phyloP scores from a whole-genome alignment of 768 basidiomycete species.

The Leccinellum rugosiceps region DNA sequence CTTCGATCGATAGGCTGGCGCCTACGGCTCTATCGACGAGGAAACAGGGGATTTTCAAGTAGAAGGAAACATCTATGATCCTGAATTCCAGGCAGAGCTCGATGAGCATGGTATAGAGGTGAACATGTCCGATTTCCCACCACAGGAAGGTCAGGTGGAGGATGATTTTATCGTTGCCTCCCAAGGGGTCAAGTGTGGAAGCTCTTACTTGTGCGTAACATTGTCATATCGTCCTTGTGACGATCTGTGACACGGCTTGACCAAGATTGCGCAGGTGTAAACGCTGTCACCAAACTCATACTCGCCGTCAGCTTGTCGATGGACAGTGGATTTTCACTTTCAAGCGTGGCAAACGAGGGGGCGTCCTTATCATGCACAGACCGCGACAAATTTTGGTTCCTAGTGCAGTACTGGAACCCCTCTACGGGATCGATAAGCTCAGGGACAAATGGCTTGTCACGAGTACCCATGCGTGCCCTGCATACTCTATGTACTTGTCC shows the following conservation, averaged over 20 bases:
- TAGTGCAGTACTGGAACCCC: conserved; percentile 20
- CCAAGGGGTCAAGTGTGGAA: conserved; percentile 6
- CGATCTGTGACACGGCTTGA: background rate
- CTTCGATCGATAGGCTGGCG: conserved; percentile 27
- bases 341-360: conserved; percentile 24
- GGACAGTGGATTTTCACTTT: conserved; percentile 29
- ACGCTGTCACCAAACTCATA: background rate
- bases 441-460: conserved; percentile 33
- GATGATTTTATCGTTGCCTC: conserved; percentile 24
- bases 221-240: background rate
- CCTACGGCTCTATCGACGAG: conserved; percentile 32
- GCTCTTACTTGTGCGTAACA: conserved; percentile 1
- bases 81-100: conserved; percentile 16
- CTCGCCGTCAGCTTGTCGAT: conserved; percentile 26
- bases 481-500: conserved; percentile 32
- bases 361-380: conserved; percentile 31
- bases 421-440: conserved; percentile 26
- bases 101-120: conserved; percentile 8
- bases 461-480: conserved; percentile 27
- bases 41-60: conserved; percentile 28
- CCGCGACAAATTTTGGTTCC: conserved; percentile 22
- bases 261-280: background rate
- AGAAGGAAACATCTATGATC: conserved; percentile 37
- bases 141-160: conserved; percentile 15
- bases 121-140: conserved; percentile 15